Evolutionary conservation across 2,329 filamentous ascomycete genomes (phyloP).

Genomic region (Dothistroma septosporum): DNA sequence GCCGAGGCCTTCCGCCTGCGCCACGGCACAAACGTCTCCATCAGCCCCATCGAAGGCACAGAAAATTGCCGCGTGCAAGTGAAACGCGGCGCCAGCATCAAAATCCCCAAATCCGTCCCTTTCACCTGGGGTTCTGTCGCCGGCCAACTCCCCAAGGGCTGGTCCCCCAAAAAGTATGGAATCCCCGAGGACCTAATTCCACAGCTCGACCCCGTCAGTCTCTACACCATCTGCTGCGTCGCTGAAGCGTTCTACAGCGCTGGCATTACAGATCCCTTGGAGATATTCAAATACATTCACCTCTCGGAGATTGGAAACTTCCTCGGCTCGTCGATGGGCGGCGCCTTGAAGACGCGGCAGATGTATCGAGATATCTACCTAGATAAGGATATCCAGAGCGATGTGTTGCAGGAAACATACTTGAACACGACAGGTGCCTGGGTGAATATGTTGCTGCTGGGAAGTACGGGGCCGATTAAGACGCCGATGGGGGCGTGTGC

Average conservation of each 20-base stretch:
- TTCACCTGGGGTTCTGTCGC: constrained; percentile 91
- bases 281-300: constrained; percentile 99
- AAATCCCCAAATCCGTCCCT: constrained; percentile 93
- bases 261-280: constrained; percentile 97
- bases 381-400: constrained; percentile 96
- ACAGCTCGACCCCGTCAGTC: constrained; percentile 92
- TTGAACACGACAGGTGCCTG: constrained; percentile 99
- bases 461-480: constrained; percentile 96
- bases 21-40: not conserved
- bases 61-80: constrained; percentile 80
- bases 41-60: not conserved
- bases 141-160: constrained; percentile 93
- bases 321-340: constrained; percentile 96
- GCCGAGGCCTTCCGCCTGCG: constrained; percentile 34
- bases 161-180: constrained; percentile 95
- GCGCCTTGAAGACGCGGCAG: constrained; percentile 81
- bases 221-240: constrained; percentile 91
- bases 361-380: constrained; percentile 99
- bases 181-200: constrained; percentile 96
- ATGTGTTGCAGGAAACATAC: constrained; percentile 98
- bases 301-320: constrained; percentile 98
- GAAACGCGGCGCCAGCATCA: constrained; percentile 92
- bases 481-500: constrained; percentile 97
- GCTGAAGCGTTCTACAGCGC: constrained; percentile 85
- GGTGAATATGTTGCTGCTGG: constrained; percentile 98